These are phyloP conservation scores for Xylaria curta DNA, from an alignment of 495 filamentous ascomycete species.

Conservation along the genomic window DNA sequence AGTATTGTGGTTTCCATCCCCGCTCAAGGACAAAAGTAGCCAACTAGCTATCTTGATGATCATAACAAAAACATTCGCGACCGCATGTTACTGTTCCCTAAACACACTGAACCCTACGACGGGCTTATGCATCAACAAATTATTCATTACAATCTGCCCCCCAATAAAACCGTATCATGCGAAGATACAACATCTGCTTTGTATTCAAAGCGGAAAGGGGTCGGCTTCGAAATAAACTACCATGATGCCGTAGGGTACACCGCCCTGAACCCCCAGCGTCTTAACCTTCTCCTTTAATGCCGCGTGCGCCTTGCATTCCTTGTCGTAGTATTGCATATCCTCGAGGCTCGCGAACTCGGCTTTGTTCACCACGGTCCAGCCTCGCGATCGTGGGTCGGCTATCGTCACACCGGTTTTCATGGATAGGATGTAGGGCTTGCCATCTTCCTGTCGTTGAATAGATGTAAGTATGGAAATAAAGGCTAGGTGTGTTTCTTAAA, in stretches of 20 bases:
- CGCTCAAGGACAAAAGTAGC: background rate
- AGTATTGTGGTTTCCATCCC: background rate
- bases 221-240: background rate
- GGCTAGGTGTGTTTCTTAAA: background rate
- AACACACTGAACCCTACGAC: background rate
- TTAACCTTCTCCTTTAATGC: slow-evolving; percentile 59
- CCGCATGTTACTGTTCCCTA: background rate
- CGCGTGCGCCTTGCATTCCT: slow-evolving; percentile 65
- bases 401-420: slow-evolving; percentile 52
- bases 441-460: slow-evolving; percentile 52
- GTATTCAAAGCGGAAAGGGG: background rate
- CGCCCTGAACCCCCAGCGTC: background rate
- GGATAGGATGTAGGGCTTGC: slow-evolving; percentile 69
- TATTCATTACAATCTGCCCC: background rate
- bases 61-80: no score
- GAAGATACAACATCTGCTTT: background rate
- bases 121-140: background rate
- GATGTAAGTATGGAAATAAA: background rate
- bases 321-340: slow-evolving; percentile 76
- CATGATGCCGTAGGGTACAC: background rate
- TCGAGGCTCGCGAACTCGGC: slow-evolving; percentile 66
- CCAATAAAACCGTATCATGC: background rate
- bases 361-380: slow-evolving; percentile 67
- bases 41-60: background rate
- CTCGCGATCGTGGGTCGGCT: slow-evolving; percentile 63